These are phyloP conservation scores for Crithidia acanthocephali DNA, from an alignment of 208 protist species.

Conservation along the genomic window DNA sequence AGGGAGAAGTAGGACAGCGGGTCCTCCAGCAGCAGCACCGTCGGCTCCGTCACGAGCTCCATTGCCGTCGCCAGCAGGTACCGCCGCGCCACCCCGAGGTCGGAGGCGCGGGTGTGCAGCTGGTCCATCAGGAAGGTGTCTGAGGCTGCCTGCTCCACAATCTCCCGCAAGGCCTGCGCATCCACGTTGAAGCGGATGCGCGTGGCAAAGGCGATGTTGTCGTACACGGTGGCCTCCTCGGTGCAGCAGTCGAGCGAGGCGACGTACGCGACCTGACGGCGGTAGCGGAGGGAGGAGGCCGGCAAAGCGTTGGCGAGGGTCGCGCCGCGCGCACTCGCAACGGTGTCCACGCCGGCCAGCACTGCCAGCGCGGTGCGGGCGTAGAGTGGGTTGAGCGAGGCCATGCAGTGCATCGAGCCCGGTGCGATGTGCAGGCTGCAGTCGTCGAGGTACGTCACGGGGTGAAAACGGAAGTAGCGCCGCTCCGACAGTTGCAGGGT, in stretches of 20 bases:
- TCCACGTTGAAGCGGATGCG: conserved; percentile 47
- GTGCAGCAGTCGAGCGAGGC: conserved; percentile 62
- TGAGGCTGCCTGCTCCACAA: conserved; percentile 67
- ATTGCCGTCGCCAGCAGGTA: conserved; percentile 62
- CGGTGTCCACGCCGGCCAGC: conserved; percentile 54
- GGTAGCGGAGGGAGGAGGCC: conserved; percentile 26
- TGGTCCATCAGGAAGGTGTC: conserved; percentile 61
- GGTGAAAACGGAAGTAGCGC: conserved; percentile 6
- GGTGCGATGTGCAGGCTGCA: conserved; percentile 29
- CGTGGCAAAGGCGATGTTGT: conserved; percentile 62
- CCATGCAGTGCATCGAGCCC: conserved; percentile 32
- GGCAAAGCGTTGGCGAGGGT: conserved; percentile 50
- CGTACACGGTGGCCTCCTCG: conserved; percentile 61
- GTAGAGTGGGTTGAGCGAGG: conserved; percentile 47
- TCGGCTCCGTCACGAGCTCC: conserved; percentile 55
- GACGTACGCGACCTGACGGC: conserved; percentile 35
- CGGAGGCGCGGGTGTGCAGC: conserved; percentile 8
- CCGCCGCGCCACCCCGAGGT: conserved; percentile 9
- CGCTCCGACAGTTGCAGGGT: neutral
- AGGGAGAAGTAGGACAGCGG: conserved; percentile 35
- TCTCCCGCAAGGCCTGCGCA: conserved; percentile 53
- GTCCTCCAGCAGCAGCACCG: conserved; percentile 67
- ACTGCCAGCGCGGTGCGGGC: conserved; percentile 25
- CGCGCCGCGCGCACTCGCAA: conserved; percentile 51
- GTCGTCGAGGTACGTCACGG: conserved; percentile 25